Base-by-base conservation (phyloP, 2,329 filamentous ascomycete species). In the Claviceps spartinae region DNA sequence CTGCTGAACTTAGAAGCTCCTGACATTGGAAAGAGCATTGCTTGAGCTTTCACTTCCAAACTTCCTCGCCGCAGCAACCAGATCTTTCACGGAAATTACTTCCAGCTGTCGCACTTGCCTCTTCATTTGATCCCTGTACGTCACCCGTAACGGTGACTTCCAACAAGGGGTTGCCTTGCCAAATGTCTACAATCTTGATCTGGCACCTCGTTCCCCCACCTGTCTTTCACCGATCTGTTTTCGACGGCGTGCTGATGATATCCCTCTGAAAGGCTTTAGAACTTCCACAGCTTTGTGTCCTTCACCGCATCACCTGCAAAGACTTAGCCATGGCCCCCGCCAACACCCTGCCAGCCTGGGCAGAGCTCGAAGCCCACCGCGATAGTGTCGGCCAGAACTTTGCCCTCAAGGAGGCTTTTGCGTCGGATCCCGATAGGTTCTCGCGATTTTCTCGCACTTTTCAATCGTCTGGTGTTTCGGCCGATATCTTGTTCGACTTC, bases 401-500 rank as follows among this genome's bases (percentile, higher is more conserved):
- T 66, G 84, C 95, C 57, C 80, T 97, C 59, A 95, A 95, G 75
- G 86, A 95, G 59, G 87, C 88, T 67, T 98, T 97, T 71, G 78
- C 87, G 63, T 82, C 88, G 61, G 90, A 98, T 68, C 82, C 89
- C 48, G 68, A 86, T 66, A 88, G 93, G 57, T 97, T 96, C 76
- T 72, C 84, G 64, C 95, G 93, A 72, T 90, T 95, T 75, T 86
- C 83, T 67, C 86, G 83, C 68, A 88, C 80, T 64, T 95, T 97
- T 71, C 74, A 79, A 61, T 89, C 94, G 71, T 75, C 82, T 34
- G 90, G 79, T 50, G 83, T 86, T 60, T 87, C 94, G 64, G 83
- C 82, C 60, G 88, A 96, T 59, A 93, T 94, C 63, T 81, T 98
- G 57, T 98, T 97, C 71, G 93, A 98, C 72, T 98, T 95, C 74